Base-by-base conservation (phyloP, 164 flowering plant species). In the Aristolochia contorta region DNA sequence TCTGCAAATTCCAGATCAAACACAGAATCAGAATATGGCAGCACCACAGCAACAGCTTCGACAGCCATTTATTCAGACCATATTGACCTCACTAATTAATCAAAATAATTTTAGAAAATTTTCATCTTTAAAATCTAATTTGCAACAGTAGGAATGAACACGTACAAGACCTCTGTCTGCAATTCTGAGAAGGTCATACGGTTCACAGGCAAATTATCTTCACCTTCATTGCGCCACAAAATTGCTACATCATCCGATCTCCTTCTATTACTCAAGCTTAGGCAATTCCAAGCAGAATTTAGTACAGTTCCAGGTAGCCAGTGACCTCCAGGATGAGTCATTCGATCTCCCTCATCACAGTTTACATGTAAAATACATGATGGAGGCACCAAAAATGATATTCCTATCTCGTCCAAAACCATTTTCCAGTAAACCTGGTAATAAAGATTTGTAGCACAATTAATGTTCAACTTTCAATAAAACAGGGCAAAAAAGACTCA, bases 191-290 rank as follows among this genome's bases (percentile, higher is more conserved):
- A 76, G 13, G 90, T 83, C 89, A 93, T 72, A 65, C 63, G 71
- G 3, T 78, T 75, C 9, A 90, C 57, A 20, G 89, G 91, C 32
- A 69, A 20, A 67, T 79, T 69, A 64, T 82, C 91, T 52, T 74
- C 72, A 57, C 89, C 96, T 81, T 93, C 94, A 77, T 88, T 84
- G 32, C 89, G 84, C 97, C 96, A 90, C 47, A 80, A 64, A 43
- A 93, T 61, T 57, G 71, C 72, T 25, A 65, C 65, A 73, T 85
- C 92, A 69, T 78, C 69, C 67, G 64, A 51, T 62, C 51, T 72
- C 71, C 82, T 84, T 72, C 79, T 76, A 23, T 41, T 24, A 69
- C 77, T 82, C 59, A 79, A 30, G 61, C 60, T 71, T 78, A 93
- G 75, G 71, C 99, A 90, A 74, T 78, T 78, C 57, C 72, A 69